Base-by-base conservation (phyloP, 2,329 filamentous ascomycete genomes). In the Phialophora chinensis region DNA sequence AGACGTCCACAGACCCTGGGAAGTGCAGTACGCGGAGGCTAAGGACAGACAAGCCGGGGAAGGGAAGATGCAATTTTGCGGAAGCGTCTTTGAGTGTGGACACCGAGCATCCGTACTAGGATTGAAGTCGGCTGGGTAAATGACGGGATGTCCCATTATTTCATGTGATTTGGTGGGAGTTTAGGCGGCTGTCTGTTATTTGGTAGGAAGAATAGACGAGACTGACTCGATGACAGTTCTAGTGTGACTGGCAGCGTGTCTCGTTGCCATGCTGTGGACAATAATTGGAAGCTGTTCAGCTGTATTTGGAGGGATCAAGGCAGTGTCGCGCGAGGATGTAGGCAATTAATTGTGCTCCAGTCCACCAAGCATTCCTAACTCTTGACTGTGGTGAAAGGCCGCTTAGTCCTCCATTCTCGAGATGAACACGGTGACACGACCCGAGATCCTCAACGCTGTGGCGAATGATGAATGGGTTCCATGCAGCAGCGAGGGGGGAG, bases 51-150 rank as follows among this genome's bases (percentile, higher is more conserved):
- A 55, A 55, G 53, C 27, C 53, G 53, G 53, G 29, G 53, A 55
- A 55, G 53, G 27, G 25, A 35, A 25, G 17, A 33, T 55, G 53
- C 53, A 55, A 55, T 55, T 55, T 55, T 31, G 53, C 53, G 53
- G 53, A 55, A 25, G 49, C 53, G 53, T 55, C 25, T 55, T 12
- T 8, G 12, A 20, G 5, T 55, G 53, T 31, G 53, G 25, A 55
- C 17, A n/a, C 27, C 27, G 49, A 55, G 53, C 14, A 52, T 27
- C 49, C 49, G 14, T 27, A 17, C 53, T 12, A 35, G 53, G 53
- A 31, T 7, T 35, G 25, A 31, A n/a, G n/a, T 55, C 53, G 53
- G 53, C 11, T 55, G 29, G 52, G 25, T 55, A 55, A 55, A 55
- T 55, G 53, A 29, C 29, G 53, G 53, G 14, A 10, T 29, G 53